Percentiles rank a stretch among this genome's conserved stretches.
Evolutionary conservation across 2,329 filamentous ascomycete species (phyloP).

Genomic region (Ceratocystis destructans): DNA sequence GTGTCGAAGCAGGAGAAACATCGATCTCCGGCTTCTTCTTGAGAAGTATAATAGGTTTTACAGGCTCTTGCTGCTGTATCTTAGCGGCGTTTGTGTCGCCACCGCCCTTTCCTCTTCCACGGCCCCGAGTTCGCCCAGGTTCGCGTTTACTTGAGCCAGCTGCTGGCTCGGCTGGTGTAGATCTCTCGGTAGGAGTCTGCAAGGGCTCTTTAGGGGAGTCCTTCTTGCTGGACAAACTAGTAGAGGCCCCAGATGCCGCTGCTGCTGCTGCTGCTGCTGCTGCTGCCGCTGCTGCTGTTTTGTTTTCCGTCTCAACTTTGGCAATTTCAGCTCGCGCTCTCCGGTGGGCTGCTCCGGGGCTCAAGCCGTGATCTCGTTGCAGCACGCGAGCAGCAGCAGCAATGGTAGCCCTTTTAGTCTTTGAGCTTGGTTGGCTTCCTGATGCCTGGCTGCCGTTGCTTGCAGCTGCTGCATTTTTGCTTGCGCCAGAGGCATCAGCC

Average conservation of each 20-base stretch:
- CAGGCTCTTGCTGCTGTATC: slow-evolving; percentile 19
- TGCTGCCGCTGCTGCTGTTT: slow-evolving; percentile 22
- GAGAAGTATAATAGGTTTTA: slow-evolving; percentile 30
- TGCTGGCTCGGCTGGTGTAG: slow-evolving; percentile 13
- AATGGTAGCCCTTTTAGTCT: slow-evolving; percentile 47
- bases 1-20: slow-evolving; percentile 9
- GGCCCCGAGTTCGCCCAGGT: slow-evolving; percentile 19
- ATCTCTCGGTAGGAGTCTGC: slow-evolving; percentile 9
- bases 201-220: not conserved
- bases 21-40: slow-evolving; percentile 30
- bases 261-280: no score
- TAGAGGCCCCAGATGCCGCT: slow-evolving; percentile 5
- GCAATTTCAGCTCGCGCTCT: slow-evolving; percentile 45
- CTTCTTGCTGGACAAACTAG: not conserved
- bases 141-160: slow-evolving; percentile 3
- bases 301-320: slow-evolving; percentile 39
- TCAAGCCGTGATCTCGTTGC: slow-evolving; percentile 52
- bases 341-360: slow-evolving; percentile 47
- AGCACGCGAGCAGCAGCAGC: slow-evolving; percentile 50
- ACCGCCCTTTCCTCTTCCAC: slow-evolving; percentile 27
- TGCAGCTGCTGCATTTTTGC: slow-evolving; percentile 24
- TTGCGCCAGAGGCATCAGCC: slow-evolving; percentile 34
- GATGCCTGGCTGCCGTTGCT: not conserved
- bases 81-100: slow-evolving; percentile 27
- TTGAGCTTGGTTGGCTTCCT: slow-evolving; percentile 23